Percentiles rank a stretch among this genome's conserved stretches.
phyloP scores from a whole-genome alignment of 768 basidiomycete species.

The Russula abietina region DNA sequence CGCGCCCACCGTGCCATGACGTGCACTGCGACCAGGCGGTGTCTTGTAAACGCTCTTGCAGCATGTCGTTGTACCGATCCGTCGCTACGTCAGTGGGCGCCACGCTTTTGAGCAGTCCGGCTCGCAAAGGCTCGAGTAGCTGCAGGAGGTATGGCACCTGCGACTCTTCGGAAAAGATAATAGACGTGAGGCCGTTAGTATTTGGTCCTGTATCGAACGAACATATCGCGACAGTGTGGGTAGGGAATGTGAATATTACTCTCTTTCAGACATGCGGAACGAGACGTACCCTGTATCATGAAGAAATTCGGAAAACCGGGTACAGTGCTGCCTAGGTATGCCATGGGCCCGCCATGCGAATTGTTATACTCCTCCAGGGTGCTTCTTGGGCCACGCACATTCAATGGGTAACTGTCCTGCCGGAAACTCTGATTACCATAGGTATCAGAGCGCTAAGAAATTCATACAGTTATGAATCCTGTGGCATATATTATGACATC shows the following conservation, averaged over 20 bases:
- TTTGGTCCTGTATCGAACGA: conserved; percentile 37
- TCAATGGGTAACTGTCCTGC: conserved; percentile 15
- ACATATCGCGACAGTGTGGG: not conserved
- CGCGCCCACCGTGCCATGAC: conserved; percentile 20
- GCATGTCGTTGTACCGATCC: conserved; percentile 15
- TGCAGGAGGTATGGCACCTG: conserved; percentile 8
- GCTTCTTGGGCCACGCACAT: conserved; percentile 26
- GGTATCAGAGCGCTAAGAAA: not conserved
- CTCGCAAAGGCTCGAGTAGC: conserved; percentile 11
- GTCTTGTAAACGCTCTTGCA: conserved; percentile 8
- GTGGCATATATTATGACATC: conserved; percentile 55
- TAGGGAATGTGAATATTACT: not conserved
- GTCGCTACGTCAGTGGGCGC: conserved; percentile 16
- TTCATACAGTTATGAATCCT: conserved; percentile 44
- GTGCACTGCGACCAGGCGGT: conserved; percentile 18
- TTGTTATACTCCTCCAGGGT: conserved; percentile 42
- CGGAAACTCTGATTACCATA: not conserved
- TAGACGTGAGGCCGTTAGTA: conserved; percentile 50
- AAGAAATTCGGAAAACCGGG: conserved; percentile 24
- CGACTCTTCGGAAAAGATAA: conserved; percentile 41
- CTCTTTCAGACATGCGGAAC: not conserved
- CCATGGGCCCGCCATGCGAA: conserved; percentile 45
- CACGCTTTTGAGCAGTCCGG: conserved; percentile 11
- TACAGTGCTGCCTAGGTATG: conserved; percentile 41
- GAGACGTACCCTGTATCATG: conserved; percentile 13